Evolutionary conservation across 805 yeast species (phyloP).

Genomic region (Starmerella asiatica): DNA sequence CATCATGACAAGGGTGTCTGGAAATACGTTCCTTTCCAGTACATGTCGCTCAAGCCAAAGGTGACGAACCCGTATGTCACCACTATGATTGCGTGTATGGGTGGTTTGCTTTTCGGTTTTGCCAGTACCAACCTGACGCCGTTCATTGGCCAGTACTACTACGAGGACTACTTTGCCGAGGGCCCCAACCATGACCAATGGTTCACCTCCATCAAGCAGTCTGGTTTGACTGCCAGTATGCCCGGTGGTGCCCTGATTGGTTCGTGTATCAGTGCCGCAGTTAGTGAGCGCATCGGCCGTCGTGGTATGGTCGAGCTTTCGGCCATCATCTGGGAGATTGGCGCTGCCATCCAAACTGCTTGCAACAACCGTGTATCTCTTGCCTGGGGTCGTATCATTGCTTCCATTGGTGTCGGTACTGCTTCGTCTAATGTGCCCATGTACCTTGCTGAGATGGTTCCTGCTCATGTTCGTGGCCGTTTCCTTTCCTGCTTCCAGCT

Average conservation of each 20-base stretch:
- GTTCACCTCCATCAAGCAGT: slow-evolving; percentile 38
- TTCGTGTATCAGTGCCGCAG: slow-evolving; percentile 35
- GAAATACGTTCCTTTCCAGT: slow-evolving; percentile 14
- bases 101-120: slow-evolving; percentile 65
- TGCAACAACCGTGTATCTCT: slow-evolving; percentile 28
- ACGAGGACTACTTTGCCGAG: slow-evolving; percentile 37
- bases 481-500: slow-evolving; percentile 62
- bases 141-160: slow-evolving; percentile 42
- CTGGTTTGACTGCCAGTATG: slow-evolving; percentile 51
- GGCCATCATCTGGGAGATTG: slow-evolving; percentile 38
- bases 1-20: slow-evolving; percentile 2
- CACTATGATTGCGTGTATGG: slow-evolving; percentile 45
- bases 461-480: slow-evolving; percentile 48
- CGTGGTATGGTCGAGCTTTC: slow-evolving; percentile 22
- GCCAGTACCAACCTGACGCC: slow-evolving; percentile 70
- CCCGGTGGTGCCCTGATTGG: slow-evolving; percentile 58
- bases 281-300: slow-evolving; percentile 44
- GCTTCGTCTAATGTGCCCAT: slow-evolving; percentile 57
- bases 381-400: slow-evolving; percentile 41
- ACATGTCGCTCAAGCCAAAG: slow-evolving; percentile 16
- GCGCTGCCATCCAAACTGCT: slow-evolving; percentile 39
- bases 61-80: slow-evolving; percentile 40
- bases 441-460: slow-evolving; percentile 39
- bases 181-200: background rate
- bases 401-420: slow-evolving; percentile 63